These are phyloP conservation scores for Xanthoceras sorbifolium DNA, from an alignment of 345 rosid species.

Conservation along the genomic window DNA sequence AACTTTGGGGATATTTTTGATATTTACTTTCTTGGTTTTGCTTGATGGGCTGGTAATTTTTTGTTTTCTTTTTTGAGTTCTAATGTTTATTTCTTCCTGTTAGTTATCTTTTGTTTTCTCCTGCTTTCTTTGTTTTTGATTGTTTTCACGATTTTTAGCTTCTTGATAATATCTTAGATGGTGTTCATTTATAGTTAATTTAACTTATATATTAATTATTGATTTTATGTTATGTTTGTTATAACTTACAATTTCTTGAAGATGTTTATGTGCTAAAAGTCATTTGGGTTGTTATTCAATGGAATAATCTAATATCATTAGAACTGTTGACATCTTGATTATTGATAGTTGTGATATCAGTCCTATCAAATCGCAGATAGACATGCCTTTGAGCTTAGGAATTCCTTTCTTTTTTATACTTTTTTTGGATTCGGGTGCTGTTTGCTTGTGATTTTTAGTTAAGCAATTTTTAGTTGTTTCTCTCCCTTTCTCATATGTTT, in stretches of 20 bases:
- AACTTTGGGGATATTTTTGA: no score
- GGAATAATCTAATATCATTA: neutral
- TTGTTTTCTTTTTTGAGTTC: neutral
- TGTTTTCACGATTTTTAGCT: no score
- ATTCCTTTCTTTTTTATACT: no score
- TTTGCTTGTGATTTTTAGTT: no score
- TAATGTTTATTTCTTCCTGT: neutral
- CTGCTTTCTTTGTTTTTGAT: neutral
- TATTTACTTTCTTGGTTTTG: neutral
- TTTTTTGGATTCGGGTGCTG: no score
- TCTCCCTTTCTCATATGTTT: no score
- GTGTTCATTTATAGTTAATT: no score
- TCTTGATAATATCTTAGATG: no score
- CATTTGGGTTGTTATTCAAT: neutral
- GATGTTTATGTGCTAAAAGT: neutral
- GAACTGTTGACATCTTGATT: neutral
- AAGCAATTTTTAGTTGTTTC: no score
- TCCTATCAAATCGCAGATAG: no score
- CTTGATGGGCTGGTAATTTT: neutral
- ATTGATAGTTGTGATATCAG: no score
- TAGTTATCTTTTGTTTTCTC: neutral
- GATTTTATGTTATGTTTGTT: neutral
- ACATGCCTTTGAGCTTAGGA: no score
- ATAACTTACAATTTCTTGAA: neutral
- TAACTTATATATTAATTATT: neutral